Base-by-base conservation (phyloP, 2,329 filamentous ascomycete species). In the Ascochyta fabae region DNA sequence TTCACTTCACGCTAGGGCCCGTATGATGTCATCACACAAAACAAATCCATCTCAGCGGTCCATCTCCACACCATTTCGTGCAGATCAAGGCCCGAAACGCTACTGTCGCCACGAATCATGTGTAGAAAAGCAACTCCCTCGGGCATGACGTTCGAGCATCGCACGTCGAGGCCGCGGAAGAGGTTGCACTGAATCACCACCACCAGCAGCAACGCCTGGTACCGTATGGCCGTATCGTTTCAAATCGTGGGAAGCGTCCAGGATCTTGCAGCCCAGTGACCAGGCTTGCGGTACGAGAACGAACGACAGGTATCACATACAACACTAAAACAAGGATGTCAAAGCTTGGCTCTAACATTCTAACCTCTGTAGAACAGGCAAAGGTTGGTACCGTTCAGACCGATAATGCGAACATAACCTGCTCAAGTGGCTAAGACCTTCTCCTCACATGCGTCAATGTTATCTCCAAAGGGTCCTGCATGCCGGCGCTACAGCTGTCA, bases 401-500 rank as follows among this genome's bases (percentile, higher is more conserved):
- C 9, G 12, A 4, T 4, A 29, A 3, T 29, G 8, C 29, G 29
- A 31, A 31, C 12, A 31, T 13, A 31, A 31, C 29, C 29, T 31
- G 36, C 19, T 35, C 15, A 23, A 39, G 36, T 39, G 36, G 19
- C 36, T 39, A 13, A 23, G 33, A 1, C 19, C 5, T 22, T 12
- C 16, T 24, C 3, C 12, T 23, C 3, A 10, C 8, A 39, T 27
- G 24, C 39, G 23, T 26, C n/a, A 6, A 33, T 31, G 41, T 10
- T 15, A 26, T 15, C 19, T 35, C 2, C n/a, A 26, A 2, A 22
- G 48, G 47, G 53, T 47, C 47, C 38, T 56, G 47, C 43, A n/a
- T 49, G 8, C 35, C 36, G 46, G 23, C 38, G 47, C 53, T 51
- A 43, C 53, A 10, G 36, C 53, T 51, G 48, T 51, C 53, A 56